Evolutionary conservation across 331 rosid genomes (phyloP), one percentile per base, ranked within the genome.

Genomic region (Spiraea crenata): DNA sequence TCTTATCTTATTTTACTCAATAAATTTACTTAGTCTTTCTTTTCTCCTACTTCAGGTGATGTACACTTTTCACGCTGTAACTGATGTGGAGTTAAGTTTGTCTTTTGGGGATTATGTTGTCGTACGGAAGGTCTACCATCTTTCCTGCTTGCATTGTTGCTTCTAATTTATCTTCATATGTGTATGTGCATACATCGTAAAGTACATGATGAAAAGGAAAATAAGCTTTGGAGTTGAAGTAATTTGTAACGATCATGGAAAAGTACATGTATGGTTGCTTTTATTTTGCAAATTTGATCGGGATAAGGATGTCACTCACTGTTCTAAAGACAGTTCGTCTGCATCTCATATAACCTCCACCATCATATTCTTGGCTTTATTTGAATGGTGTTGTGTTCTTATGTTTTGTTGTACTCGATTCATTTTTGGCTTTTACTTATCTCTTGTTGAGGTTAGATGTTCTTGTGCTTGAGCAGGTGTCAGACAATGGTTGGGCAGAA

Each of bases 401-500:
- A 44, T 45, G 15, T 8, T 25, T 13, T 4, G 48, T 40, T 5
- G 17, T 48, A 34, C 38, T 15, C 47, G 13, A 19, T 69, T 41
- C 14, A 25, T 70, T 19, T 57, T 44, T 16, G 14, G 55, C 49
- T 55, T 25, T 55, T 14, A 7, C 25, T 15, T 62, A 51, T 14
- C 48, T 68, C 7, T 39, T 50, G 47, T 49, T 58, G 71, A 65
- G 12, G 40, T 46, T 45, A 41, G 58, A 3, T 74, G 45, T 41
- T 72, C 46, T 42, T 73, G 67, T 34, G 8, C 47, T 45, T 50
- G 61, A 40, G 70, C 86, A 91, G 97, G 96, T 91, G 45, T 58
- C 88, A 67, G 81, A 87, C 83, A 86, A 82, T 46, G 97, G 97
- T 41, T 91, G 97, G 97, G 96, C 97, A 8, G 97, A 91, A 84